These are phyloP conservation scores for Coemansia sp. DNA, from an alignment of 192 early-diverging fungal genomes.

Conservation along the genomic window DNA sequence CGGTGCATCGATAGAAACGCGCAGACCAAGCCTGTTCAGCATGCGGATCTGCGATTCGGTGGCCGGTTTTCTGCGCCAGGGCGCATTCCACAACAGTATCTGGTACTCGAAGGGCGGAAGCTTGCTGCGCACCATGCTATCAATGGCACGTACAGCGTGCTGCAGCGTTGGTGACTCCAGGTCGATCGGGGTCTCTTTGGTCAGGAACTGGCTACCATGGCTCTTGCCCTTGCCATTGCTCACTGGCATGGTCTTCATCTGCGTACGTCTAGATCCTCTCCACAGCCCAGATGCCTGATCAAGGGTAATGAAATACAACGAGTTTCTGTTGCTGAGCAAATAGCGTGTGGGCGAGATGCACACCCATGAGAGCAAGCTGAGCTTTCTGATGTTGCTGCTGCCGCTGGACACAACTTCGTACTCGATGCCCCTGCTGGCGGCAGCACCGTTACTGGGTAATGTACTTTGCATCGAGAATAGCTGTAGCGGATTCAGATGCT, in stretches of 20 bases:
- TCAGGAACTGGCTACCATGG: neutral
- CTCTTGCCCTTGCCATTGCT: neutral
- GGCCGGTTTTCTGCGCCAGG: constrained; percentile 2
- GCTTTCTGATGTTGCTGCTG: constrained; percentile 12
- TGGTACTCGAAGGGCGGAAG: neutral
- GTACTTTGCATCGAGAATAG: neutral
- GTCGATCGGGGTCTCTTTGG: neutral
- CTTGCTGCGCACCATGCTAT: neutral
- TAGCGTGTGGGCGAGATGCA: constrained; percentile 25
- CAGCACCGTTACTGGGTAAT: neutral
- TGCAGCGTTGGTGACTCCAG: neutral
- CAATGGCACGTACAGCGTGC: constrained; percentile 1
- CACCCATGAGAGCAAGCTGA: constrained; percentile 36
- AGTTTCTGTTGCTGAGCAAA: constrained; percentile 1
- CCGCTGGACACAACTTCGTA: constrained; percentile 27
- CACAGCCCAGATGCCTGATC: constrained; percentile 4
- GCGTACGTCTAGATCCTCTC: constrained; percentile 17
- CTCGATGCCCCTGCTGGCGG: neutral
- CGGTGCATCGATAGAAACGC: neutral
- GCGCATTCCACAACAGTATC: neutral
- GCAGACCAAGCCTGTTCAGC: neutral
- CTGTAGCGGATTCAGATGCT: neutral
- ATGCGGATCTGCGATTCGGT: constrained; percentile 3
- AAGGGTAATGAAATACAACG: constrained; percentile 14
- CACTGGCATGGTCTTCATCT: neutral